Evolutionary conservation across 1,284 basidiomycete genomes (phyloP), one percentile per base, ranked within the genome.

Genomic region (Ustilago tritici): DNA sequence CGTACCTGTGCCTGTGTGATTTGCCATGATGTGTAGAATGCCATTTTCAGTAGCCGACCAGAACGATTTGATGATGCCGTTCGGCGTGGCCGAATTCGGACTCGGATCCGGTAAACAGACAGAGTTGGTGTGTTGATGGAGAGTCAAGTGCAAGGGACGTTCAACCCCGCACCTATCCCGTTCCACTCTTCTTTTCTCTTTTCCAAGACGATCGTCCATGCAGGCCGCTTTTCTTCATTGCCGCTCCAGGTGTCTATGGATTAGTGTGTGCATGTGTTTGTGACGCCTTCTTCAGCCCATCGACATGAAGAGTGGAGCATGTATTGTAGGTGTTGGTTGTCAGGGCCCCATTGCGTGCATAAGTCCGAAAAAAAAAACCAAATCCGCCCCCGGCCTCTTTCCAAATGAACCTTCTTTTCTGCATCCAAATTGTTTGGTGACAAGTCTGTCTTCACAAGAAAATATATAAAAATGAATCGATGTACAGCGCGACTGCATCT

Each of bases 261-360:
- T 55, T 34, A 28, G 32, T 43, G 14, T 31, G 38, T 35, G 46
- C 8, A n/a, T 53, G 38, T 52, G 54, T 57, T 47, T 61, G 47
- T 50, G 14, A 41, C 31, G 56, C 52, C 61, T 7, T 23, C 43
- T 56, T 63, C 67, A 70, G 67, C 67, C 61, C 35, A 62, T 14
- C 43, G 50, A 56, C 66, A 70, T 58, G 14, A 36, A 17, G n/a
- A 14, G 19, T 19, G 6, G 28, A 19, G 34, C 5, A 14, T 55
- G 67, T 46, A 36, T 11, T 53, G 66, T 69, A 59, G 61, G 49
- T 69, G 66, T 63, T 69, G 61, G 67, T 70, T 64, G 67, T 57
- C 43, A 38, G n/a, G 38, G 31, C 14, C 28, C 19, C 35, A 32
- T 36, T n/a, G 19, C 40, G 23, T 38, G 53, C 62, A 43, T 55